phyloP scores from a whole-genome alignment of 345 rosid genomes.

The Clausena lansium region DNA sequence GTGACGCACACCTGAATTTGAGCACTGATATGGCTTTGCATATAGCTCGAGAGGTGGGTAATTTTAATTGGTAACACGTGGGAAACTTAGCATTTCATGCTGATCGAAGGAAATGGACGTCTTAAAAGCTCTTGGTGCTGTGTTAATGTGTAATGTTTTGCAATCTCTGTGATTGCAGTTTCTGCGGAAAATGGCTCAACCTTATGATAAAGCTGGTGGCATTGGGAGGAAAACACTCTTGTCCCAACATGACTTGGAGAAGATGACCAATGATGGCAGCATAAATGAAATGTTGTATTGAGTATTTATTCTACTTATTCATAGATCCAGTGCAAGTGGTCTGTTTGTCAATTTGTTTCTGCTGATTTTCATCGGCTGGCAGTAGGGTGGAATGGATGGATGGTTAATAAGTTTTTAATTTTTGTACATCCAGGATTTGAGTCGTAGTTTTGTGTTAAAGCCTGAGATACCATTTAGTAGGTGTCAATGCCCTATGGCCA shows the following conservation, averaged over 20 bases:
- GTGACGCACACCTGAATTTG: conserved; percentile 83
- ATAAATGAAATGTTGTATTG: conserved; percentile 40
- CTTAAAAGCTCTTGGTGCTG: neutral
- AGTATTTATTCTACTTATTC: neutral
- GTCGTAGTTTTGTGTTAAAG: neutral
- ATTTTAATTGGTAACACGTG: neutral
- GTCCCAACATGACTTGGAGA: conserved; percentile 87
- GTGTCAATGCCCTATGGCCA: no score
- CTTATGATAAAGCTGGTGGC: conserved; percentile 70
- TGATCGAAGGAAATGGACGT: neutral
- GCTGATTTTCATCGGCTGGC: neutral
- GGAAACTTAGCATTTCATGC: neutral
- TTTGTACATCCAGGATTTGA: neutral
- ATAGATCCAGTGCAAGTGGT: neutral
- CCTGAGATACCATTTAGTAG: neutral
- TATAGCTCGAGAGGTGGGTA: conserved; percentile 81
- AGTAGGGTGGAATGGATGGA: neutral
- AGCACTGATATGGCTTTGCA: conserved; percentile 98
- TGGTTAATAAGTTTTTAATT: neutral
- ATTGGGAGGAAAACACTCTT: conserved; percentile 66
- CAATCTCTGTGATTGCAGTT: conserved; percentile 43
- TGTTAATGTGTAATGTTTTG: neutral
- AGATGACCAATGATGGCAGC: conserved; percentile 59
- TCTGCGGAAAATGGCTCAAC: conserved; percentile 96
- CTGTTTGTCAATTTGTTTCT: neutral